Base-by-base conservation (phyloP, 345 rosid genomes). In the Streptanthus diversifolius region DNA sequence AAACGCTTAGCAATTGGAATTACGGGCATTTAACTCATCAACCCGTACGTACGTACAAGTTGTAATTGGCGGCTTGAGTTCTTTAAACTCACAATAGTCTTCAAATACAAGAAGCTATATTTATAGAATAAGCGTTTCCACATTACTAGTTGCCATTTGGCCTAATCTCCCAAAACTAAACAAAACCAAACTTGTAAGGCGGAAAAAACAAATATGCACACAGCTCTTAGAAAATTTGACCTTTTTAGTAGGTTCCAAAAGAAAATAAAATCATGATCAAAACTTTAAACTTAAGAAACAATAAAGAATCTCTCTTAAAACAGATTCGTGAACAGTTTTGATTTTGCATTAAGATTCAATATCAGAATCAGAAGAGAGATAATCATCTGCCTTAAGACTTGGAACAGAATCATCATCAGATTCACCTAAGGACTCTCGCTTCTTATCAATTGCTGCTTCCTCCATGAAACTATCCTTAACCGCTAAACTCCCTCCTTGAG, bases 371-470 rank as follows among this genome's bases (percentile, higher is more conserved):
- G 80, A 77, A 49, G 54, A 71, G 29, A 65, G 13, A 59, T 30
- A 71, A 49, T 77, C 80, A 56, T 17, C 63, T 10, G 24, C 25
- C 56, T 58, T 8, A 15, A 77, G 49, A 58, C 72, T 77, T 2
- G 72, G 80, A 65, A 66, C 36, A 27, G 76, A 41, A 15, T 65
- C 72, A 49, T 77, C 80, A 49, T 77, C 80, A 40, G 80, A 77
- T 17, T 77, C 61, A 40, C 9, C 67, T 8, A 58, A 47, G 12
- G 72, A 47, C 14, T 70, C 72, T 70, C 5, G 40, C 60, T 69
- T 69, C 66, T 63, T 63, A 44, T 8, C 62, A 54, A 10, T 2
- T 29, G 29, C 37, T 47, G 66, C 59, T 47, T 63, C 80, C 71
- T 55, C 71, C 71, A 70, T 70, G 29, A 63, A 3, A 70, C 60